Base-by-base conservation (phyloP, 805 yeast species). In the Saturnispora silvae region DNA sequence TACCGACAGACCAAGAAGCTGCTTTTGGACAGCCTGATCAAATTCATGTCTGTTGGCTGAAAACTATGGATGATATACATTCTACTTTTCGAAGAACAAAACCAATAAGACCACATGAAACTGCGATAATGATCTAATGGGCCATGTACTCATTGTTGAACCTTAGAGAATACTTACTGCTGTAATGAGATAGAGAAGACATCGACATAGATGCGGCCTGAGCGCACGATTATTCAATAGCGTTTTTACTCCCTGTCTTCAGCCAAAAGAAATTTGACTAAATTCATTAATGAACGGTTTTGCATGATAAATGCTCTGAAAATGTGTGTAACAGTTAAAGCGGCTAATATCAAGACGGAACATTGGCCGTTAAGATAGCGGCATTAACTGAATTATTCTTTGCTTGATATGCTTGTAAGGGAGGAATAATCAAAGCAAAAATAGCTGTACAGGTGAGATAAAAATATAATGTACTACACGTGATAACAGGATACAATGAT, bases 381-480 rank as follows among this genome's bases (percentile, higher is more conserved):
- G 33, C 1, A 6, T 33, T 28, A 6, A 37, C 41, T 4, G 43
- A 35, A 10, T 44, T 10, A 22, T 43, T 8, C 40, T 51, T 43
- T 35, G 54, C 44, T 31, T 65, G 48, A 4, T 65, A 52, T 49
- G 67, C 59, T 3, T 74, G 68, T 26, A 67, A 40, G 28, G 65
- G 54, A 13, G 65, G 52, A 22, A 59, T 50, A 3, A 63, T 31
- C 8, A 48, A 36, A 3, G 53, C 45, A 17, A 38, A 37, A 32
- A 45, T 45, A 36, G 45, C 51, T 20, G 27, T 32, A 26, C 27
- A 15, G 15, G 29, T 33, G 13, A 41, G 38, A 29, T 42, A 43
- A 3, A 49, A 37, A 25, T 41, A 40, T 44, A 41, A 42, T 8
- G 45, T 40, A 4, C 45, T 48, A 17, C 45, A 49, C n/a, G 34